Base-by-base conservation (phyloP, 495 filamentous ascomycete species). In the Neurospora sp. region DNA sequence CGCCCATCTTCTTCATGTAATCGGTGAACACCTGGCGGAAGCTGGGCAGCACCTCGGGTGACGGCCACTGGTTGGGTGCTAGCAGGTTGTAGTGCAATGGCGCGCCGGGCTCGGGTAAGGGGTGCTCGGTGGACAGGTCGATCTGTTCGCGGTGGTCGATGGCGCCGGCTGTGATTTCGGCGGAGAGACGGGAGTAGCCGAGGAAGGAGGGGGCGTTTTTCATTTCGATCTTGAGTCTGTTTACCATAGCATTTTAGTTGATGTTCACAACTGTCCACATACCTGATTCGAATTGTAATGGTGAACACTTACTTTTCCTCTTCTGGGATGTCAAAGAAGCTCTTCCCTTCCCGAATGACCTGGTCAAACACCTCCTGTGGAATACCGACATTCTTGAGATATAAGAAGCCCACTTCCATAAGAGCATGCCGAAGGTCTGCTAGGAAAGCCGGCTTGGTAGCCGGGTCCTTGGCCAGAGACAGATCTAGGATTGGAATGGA, bases 11-110 rank as follows among this genome's bases (percentile, higher is more conserved):
- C 12, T 81, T 81, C 77, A 99, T 92, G 80, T 98, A 99, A 16
- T 88, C 82, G 40, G 91, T 88, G 74, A 90, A 91, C 3, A 89
- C 86, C 8, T 84, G 75, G 16, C 90, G 89, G 82, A 98, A 98
- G 8, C 82, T 79, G 0, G 96, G 94, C 20, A 97, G 86, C 61
- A 86, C 53, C 0, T 75, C 75, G 12, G 88, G 79, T 12, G 91
- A 88, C 0, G 96, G 96, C 96, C 96, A 99, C 86, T 97, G 92
- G 77, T 95, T 97, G 0, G 94, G 94, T 18, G 91, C 93, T 20
- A 90, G 87, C 35, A 98, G 88, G 79, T 94, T 93, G 75, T 90
- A 86, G 81, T 95, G 95, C 6, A 89, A 80, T 2, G 94, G 94
- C 42, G 91, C 89, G 20, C 80, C 80, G 0, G 88, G 84, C 0